Evolutionary conservation across 202 grass and related monocot species (phyloP).

Genomic region (Cymbopogon flexuosus): DNA sequence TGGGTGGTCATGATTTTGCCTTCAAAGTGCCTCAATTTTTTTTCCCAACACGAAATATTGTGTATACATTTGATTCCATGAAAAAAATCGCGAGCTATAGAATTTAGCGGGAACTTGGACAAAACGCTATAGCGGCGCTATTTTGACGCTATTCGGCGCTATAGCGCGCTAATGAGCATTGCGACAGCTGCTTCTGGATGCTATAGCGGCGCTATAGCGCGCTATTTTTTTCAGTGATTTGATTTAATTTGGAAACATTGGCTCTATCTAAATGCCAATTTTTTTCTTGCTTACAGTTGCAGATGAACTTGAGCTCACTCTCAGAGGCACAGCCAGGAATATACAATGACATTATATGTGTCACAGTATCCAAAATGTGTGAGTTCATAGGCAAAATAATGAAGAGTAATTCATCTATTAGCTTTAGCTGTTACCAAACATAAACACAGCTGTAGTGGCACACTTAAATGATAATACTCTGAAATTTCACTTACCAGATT

Average conservation of each 20-base stretch:
- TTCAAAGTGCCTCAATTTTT: background rate
- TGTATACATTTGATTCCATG: background rate
- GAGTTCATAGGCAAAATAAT: background rate
- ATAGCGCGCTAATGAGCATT: too few species aligned
- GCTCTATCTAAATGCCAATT: background rate
- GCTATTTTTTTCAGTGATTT: background rate
- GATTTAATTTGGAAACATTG: background rate
- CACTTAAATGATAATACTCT: background rate
- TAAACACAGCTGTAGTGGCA: background rate
- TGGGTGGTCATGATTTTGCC: background rate
- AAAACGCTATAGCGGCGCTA: too few species aligned
- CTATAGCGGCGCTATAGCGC: too few species aligned
- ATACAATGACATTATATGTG: background rate
- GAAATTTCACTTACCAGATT: background rate
- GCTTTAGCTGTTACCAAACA: background rate
- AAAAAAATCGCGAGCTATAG: too few species aligned
- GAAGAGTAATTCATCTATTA: background rate
- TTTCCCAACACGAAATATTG: background rate
- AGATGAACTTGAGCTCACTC: background rate
- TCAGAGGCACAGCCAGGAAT: background rate
- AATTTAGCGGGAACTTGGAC: too few species aligned
- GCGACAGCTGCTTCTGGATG: too few species aligned
- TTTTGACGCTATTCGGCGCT: too few species aligned
- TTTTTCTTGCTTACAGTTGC: background rate
- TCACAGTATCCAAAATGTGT: background rate